phyloP scores from a whole-genome alignment of 176 grass and related monocot genomes.

The Juncus effusus region DNA sequence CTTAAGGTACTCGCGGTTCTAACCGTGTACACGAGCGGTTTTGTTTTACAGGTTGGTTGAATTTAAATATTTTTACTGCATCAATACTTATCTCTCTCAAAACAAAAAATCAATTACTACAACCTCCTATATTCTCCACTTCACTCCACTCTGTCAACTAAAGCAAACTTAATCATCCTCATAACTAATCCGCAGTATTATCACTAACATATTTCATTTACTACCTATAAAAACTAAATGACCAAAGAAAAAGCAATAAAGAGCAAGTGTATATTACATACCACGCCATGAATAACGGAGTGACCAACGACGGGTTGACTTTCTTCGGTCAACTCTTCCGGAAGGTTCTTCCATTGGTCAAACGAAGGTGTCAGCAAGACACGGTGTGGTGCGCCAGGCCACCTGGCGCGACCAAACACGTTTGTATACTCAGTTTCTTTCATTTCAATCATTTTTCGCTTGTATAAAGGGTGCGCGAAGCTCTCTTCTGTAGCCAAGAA shows the following conservation, averaged over 20 bases:
- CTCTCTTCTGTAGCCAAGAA: slow-evolving; percentile 72
- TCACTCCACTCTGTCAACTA: too few species aligned
- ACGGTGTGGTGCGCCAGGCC: slow-evolving; percentile 75
- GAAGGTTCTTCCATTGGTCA: slow-evolving; percentile 49
- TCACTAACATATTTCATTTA: too few species aligned
- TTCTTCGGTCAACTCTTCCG: slow-evolving; percentile 72
- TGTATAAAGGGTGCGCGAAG: slow-evolving; percentile 77
- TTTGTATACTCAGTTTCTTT: slow-evolving; percentile 58
- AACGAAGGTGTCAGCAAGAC: slow-evolving; percentile 77
- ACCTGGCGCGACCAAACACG: slow-evolving; percentile 78
- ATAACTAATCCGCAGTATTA: too few species aligned
- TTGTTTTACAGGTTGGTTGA: too few species aligned
- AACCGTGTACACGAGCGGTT: too few species aligned
- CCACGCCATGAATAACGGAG: slow-evolving; percentile 78
- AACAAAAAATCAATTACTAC: too few species aligned
- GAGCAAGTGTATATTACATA: slow-evolving; percentile 26
- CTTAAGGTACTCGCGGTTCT: too few species aligned
- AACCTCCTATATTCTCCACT: too few species aligned
- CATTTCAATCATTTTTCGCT: slow-evolving; percentile 67
- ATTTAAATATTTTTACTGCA: too few species aligned
- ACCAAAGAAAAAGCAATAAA: slow-evolving; percentile 18
- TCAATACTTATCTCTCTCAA: too few species aligned
- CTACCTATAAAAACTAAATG: slow-evolving; percentile 13
- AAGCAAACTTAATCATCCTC: too few species aligned
- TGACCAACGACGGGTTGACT: slow-evolving; percentile 71